Evolutionary conservation across 2,329 filamentous ascomycete species (phyloP).

Genomic region (Phaeophleospora eucalypticola): DNA sequence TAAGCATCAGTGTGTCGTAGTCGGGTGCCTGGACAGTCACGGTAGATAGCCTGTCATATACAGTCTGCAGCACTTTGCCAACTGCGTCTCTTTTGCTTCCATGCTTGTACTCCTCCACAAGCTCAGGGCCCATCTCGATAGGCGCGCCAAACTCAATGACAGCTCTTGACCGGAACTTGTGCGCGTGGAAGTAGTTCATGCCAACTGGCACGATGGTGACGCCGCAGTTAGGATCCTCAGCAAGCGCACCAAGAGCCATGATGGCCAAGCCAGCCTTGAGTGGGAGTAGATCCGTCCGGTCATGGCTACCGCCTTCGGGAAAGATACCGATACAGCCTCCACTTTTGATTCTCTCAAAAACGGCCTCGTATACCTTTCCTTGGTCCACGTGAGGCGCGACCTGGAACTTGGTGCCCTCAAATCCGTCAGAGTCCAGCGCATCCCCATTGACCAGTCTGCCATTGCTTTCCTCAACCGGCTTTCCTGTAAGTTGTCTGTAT

Average conservation of each 20-base stretch:
- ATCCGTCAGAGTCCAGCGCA: conserved; percentile 54
- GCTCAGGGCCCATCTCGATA: conserved; percentile 74
- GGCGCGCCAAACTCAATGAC: conserved; percentile 93
- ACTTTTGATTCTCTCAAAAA: conserved; percentile 75
- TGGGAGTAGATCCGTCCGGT: conserved; percentile 84
- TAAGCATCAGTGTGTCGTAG: conserved; percentile 94
- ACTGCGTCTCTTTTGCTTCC: conserved; percentile 85
- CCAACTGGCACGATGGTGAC: conserved; percentile 93
- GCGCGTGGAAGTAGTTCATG: conserved; percentile 99
- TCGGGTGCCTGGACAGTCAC: conserved; percentile 91
- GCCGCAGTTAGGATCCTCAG: conserved; percentile 78
- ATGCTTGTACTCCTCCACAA: conserved; percentile 79
- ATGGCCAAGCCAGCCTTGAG: conserved; percentile 96
- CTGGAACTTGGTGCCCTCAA: conserved; percentile 77
- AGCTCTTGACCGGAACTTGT: conserved; percentile 94
- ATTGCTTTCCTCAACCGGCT: conserved; percentile 53
- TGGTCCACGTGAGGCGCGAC: conserved; percentile 91
- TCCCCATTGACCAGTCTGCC: conserved; percentile 51
- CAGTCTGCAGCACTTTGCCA: conserved; percentile 75
- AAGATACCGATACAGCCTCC: conserved; percentile 95
- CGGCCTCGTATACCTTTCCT: conserved; percentile 86
- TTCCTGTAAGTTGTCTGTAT: conserved; percentile 73
- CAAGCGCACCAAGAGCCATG: conserved; percentile 90
- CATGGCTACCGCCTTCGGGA: conserved; percentile 93
- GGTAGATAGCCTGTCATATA: conserved; percentile 77